Evolutionary conservation across 1,139 yeast genomes (phyloP), one percentile per base, ranked within the genome.

Genomic region (Lodderomyces beijingensis): DNA sequence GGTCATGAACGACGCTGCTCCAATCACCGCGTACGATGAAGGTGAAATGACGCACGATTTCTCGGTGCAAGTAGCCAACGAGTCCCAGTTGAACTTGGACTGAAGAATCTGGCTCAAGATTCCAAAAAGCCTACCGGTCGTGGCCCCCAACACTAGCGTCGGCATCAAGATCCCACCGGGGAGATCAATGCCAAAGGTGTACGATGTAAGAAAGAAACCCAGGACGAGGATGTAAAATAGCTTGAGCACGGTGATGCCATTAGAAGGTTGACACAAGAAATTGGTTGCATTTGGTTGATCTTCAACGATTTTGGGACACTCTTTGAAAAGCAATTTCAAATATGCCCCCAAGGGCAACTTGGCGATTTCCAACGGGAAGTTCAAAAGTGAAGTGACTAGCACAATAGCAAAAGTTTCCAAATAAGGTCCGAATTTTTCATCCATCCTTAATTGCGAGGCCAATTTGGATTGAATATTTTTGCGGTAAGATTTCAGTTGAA

Each of bases 141-240:
- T 58, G 0, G 85, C 93, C 3, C 94, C 94, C 12, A 81, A 62
- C 0, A 77, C 76, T 46, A 84, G 61, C 0, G 86, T 74, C 0
- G 94, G 93, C 74, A 79, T 74, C 36, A 84, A 57, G 3, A 83
- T 65, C 0, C 93, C 94, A 3, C 91, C 88, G 0, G 94, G 93
- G 5, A 83, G 60, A 22, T 70, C 65, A 1, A 77, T 62, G 1
- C 89, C 85, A 53, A 74, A 81, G 1, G 88, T 66, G 43, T 79
- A 77, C 0, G 84, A 68, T 0, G 85, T 63, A 11, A 80, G 57
- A 0, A 78, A 38, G 36, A 78, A 66, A 1, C 86, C 88, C 37
- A 71, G 69, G 1, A 72, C 28, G 1, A 73, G 59, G 5, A 79
- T 70, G 27, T 68, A 62, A 0, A 62, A 28, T 10, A 84, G 40